Evolutionary conservation across 2,329 filamentous ascomycete genomes (phyloP).

Genomic region (Hypomyces perniciosus): DNA sequence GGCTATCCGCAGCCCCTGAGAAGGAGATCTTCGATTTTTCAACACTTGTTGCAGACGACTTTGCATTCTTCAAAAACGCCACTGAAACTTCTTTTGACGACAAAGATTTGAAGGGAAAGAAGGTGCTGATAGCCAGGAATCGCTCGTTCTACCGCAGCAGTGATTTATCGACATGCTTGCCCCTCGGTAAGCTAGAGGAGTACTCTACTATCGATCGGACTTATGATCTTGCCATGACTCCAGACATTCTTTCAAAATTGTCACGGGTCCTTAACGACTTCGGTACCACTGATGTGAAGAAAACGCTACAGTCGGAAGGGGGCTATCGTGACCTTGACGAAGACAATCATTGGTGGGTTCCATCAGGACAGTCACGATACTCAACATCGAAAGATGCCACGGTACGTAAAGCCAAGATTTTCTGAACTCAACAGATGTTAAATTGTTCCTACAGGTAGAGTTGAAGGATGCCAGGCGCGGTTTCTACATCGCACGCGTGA

Average conservation of each 20-base stretch:
- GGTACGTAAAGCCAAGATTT: background rate
- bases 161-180: background rate
- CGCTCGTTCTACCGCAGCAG: background rate
- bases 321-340: too few relatives aligned
- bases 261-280: too few relatives aligned
- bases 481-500: background rate
- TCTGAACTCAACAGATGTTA: background rate
- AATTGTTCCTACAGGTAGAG: background rate
- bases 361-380: background rate
- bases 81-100: too few relatives aligned
- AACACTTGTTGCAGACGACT: background rate
- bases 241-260: too few relatives aligned
- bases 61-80: too few relatives aligned
- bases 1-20: too few relatives aligned
- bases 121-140: background rate
- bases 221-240: too few relatives aligned
- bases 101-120: background rate
- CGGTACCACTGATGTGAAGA: too few relatives aligned
- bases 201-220: background rate
- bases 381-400: background rate
- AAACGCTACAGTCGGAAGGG: too few relatives aligned
- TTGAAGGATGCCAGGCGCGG: background rate
- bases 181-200: background rate
- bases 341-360: too few relatives aligned
- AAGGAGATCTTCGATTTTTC: too few relatives aligned